Evolutionary conservation across 352 stramenopile genomes (phyloP), one percentile per base, ranked within the genome.

Genomic region (Phytophthora meadii): DNA sequence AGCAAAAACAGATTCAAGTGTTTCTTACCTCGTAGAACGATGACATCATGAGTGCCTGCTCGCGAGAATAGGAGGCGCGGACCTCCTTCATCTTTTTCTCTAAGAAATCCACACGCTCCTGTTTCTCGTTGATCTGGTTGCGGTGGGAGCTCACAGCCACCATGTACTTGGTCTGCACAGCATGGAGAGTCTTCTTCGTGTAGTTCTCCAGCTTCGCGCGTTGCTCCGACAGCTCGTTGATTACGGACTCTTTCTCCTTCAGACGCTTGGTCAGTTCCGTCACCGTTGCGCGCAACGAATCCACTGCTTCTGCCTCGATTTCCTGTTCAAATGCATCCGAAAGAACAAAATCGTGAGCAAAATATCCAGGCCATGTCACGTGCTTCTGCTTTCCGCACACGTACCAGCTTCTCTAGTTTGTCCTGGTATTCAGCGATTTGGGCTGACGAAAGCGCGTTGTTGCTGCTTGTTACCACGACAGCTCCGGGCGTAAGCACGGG

Each of bases 101-200:
- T 40, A 95, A 68, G 61, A 93, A 83, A 47, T 93, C 85, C 59
- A 95, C 81, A 40, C 82, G 82, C 65, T 94, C 86, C 39, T 95
- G 81, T 61, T 93, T 93, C 62, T 96, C 89, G 58, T 86, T 86
- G 60, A 96, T 68, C 72, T 96, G 89, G 72, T 95, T 96, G 58
- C 86, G 85, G 57, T 96, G 87, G 4, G 87, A 93, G 55, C 87
- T 94, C 46, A 96, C 86, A 9, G 87, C 84, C 27, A 96, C 87
- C 85, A 94, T 94, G 72, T 96, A 96, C 75, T 96, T 96, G 56
- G 84, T 94, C 70, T 96, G 89, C 40, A 96, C 87, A n/a, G 86
- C 86, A 67, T 95, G 85, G 37, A 96, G 80, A 27, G 89, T 96
- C 69, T 96, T 96, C 72, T 93, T 93, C 5, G 89, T 96, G 79